phyloP scores from a whole-genome alignment of 2,329 filamentous ascomycete genomes.

The Trichoderma sp. region DNA sequence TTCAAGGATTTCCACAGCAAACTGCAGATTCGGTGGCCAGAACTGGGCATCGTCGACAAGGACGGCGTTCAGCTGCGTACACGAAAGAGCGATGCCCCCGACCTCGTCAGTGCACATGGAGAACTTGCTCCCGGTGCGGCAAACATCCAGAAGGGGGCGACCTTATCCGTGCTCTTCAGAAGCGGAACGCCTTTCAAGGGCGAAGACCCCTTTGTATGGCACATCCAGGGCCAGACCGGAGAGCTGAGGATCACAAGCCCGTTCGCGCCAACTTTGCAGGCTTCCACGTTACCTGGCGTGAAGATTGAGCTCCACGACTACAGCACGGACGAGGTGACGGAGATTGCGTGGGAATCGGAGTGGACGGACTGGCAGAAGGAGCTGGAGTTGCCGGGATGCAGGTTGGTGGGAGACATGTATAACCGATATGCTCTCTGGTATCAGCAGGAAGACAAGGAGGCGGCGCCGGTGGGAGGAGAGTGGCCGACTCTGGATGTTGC shows the following conservation, averaged over 20 bases:
- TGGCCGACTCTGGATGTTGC: constrained; percentile 13
- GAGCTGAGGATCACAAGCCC: constrained; percentile 14
- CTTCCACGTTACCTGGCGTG: not conserved
- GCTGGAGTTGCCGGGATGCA: not conserved
- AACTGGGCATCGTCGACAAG: not conserved
- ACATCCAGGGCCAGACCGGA: constrained; percentile 14
- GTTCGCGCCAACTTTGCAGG: not conserved
- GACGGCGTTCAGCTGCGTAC: not conserved
- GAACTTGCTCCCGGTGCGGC: constrained; percentile 13
- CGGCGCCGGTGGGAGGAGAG: not conserved
- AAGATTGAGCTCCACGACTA: constrained; percentile 17
- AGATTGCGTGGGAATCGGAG: constrained; percentile 12
- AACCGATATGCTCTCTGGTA: constrained; percentile 19
- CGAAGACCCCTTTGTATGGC: constrained; percentile 1
- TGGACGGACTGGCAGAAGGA: constrained; percentile 18
- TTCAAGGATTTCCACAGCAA: not conserved
- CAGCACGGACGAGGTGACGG: not conserved
- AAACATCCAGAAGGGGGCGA: constrained; percentile 12
- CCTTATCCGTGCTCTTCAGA: not conserved
- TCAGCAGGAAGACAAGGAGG: not conserved
- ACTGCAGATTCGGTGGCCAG: constrained; percentile 17
- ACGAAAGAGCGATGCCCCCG: not conserved
- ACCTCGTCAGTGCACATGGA: constrained; percentile 9
- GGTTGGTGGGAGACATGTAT: constrained; percentile 17
- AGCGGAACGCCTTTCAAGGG: not conserved